Conservation (phyloP, 2,329 filamentous ascomycete genomes). For the Colletotrichum abscissum region DNA sequence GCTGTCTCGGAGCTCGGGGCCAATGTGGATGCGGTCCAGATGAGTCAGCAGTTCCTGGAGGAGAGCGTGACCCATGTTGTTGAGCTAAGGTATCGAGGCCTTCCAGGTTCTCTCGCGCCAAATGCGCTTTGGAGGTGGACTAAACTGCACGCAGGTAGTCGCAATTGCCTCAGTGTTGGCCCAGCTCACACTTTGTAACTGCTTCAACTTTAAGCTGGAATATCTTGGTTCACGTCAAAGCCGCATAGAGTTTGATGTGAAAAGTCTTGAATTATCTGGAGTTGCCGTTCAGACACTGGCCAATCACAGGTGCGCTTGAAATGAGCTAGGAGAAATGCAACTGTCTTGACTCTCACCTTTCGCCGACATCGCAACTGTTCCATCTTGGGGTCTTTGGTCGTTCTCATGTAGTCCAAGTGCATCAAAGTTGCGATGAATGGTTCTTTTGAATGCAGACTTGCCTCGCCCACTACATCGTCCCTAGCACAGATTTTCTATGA, state of each 20-base stretch:
- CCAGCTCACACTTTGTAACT: background rate
- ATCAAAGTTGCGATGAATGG: background rate
- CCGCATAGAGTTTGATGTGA: conserved; percentile 2
- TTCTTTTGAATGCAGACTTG: background rate
- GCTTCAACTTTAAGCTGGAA: background rate
- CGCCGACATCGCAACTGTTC: conserved; percentile 28
- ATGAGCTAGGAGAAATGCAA: conserved; percentile 3
- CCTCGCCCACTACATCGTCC: background rate
- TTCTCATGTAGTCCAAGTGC: background rate
- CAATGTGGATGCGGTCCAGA: background rate
- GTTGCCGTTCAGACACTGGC: background rate
- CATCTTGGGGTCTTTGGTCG: background rate
- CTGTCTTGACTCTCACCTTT: background rate
- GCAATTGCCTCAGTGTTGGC: background rate
- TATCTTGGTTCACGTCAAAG: background rate
- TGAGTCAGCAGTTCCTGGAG: conserved; percentile 18
- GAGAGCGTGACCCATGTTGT: background rate
- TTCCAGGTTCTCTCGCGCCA: background rate
- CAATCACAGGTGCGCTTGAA: conserved; percentile 10
- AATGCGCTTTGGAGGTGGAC: background rate
- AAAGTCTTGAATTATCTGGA: background rate
- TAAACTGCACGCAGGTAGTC: background rate
- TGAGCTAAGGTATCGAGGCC: no score
- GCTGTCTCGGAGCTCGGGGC: conserved; percentile 22
- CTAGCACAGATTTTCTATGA: background rate